Evolutionary conservation across 2,329 filamentous ascomycete species (phyloP), one percentile per base, ranked within the genome.

Genomic region (Aspergillus phoenicis): DNA sequence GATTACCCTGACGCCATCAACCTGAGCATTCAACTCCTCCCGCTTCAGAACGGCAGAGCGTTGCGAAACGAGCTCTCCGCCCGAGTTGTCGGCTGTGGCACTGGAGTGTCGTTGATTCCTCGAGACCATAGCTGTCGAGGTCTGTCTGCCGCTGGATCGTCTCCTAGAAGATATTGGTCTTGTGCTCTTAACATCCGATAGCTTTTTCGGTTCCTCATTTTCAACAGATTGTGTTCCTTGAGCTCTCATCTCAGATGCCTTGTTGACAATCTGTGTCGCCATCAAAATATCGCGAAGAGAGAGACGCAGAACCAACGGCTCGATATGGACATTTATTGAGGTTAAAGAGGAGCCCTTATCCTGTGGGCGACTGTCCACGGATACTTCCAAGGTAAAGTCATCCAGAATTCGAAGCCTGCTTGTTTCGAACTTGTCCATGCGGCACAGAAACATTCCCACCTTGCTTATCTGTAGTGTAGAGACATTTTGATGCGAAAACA

Each of bases 401-500:
- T 99, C 96, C 33, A 99, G 86, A 63, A 99, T 97, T 17, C 95
- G 88, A 51, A 99, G 83, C 39, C 92, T 87, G 43, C 89, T 93
- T 3, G 91, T 93, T 68, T 99, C 94, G 68, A 98, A 98, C 64
- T 89, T 91, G 76, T 99, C 96, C 95, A 99, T 99, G 11, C 95
- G 90, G 73, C 96, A 99, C 33, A 99, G 78, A 75, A 97, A 99
- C 95, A 99, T 99, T 68, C 95, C 95, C 57, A 98, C 86, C 71
- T 98, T 89, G 7, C 92, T 93, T 2, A 99, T 87, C 72, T 99
- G 94, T 72, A 99, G 85, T 0, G 95, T 97, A 68, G 96, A 85
- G 8, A 94, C 91, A 79, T 98, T 92, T 75, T 99, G 96, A 70
- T 96, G 91, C 2, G 94, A 96, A 10, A 98, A 84, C 2, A 98